phyloP scores from a whole-genome alignment of 2,329 filamentous ascomycete species.

The Pseudogymnoascus sp. region DNA sequence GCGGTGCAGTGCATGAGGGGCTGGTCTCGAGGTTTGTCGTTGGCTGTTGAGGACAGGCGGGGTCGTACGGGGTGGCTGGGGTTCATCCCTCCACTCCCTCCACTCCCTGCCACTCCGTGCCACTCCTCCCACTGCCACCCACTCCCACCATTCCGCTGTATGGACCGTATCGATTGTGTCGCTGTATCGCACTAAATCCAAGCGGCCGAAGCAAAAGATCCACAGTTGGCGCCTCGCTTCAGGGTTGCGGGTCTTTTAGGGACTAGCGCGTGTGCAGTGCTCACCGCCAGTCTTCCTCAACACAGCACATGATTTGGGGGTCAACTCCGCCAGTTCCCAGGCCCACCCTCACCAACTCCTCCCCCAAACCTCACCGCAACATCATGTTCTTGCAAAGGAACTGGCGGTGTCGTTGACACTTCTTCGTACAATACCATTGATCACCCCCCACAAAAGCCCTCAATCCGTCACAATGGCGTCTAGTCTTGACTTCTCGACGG shows the following conservation, averaged over 20 bases:
- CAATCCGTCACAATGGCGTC: constrained; percentile 39
- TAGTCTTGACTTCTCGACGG: constrained; percentile 52
- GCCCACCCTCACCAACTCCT: constrained; percentile 21
- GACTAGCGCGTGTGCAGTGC: constrained; percentile 5
- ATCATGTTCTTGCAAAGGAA: constrained; percentile 24
- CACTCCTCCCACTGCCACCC: background rate
- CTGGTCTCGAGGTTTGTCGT: background rate
- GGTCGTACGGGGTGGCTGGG: constrained; percentile 6
- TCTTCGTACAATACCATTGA: constrained; percentile 39
- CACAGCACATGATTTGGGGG: background rate
- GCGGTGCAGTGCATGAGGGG: background rate
- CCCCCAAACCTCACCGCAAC: constrained; percentile 27
- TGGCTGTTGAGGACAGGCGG: background rate
- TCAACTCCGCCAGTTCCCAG: constrained; percentile 16
- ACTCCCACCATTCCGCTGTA: background rate
- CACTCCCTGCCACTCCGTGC: background rate
- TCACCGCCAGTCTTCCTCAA: constrained; percentile 11
- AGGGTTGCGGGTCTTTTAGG: background rate
- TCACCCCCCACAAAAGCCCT: constrained; percentile 23
- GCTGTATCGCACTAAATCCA: background rate
- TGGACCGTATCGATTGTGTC: too few relatives aligned
- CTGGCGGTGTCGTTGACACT: constrained; percentile 27
- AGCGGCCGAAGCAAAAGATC: background rate
- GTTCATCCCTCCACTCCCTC: background rate
- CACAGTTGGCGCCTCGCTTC: constrained; percentile 6